Evolutionary conservation across 164 flowering plant genomes (phyloP), one percentile per base, ranked within the genome.

Genomic region (Vitis labrusca): DNA sequence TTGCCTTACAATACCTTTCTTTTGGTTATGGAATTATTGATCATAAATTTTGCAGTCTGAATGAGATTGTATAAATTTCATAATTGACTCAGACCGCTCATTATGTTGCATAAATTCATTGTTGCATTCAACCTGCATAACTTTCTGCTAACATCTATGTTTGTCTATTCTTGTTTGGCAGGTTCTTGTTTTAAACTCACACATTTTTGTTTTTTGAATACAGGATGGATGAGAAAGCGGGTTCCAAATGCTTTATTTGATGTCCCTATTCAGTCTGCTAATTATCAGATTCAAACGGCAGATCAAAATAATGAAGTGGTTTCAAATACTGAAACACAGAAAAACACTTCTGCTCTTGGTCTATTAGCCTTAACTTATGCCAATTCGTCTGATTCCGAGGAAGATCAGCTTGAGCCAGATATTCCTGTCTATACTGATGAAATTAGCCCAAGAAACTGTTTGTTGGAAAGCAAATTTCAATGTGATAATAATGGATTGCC

Each of bases 381-480:
- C 68, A 76, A 87, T 71, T 85, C 92, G 54, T 93, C 97, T 15
- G 99, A 96, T 63, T 89, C 97, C 60, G 99, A 93, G 59, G 91
- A 88, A 49, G 97, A 88, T 30, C 81, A 74, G 13, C 67, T 50
- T 77, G 78, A 78, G 70, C 72, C 77, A 62, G 76, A 82, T 71
- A 65, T 50, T 67, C 53, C 82, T 64, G 62, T 61, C 11, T 52
- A 60, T 64, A 68, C 52, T 57, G 71, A 74, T 68, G 81, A 75
- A 70, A 73, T 68, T 61, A 73, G 73, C 51, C 27, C 50, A 3
- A 76, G 62, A 66, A 80, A 73, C 47, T 59, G 50, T 75, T 77
- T 81, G 48, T 50, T 73, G 47, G 81, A 70, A 64, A 64, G 58
- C 68, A 75, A 59, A 30, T 63, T 47, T 59, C 63, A 72, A 17